phyloP scores from a whole-genome alignment of 1,139 yeast species.

The Debaryomycetaceae sp. region DNA sequence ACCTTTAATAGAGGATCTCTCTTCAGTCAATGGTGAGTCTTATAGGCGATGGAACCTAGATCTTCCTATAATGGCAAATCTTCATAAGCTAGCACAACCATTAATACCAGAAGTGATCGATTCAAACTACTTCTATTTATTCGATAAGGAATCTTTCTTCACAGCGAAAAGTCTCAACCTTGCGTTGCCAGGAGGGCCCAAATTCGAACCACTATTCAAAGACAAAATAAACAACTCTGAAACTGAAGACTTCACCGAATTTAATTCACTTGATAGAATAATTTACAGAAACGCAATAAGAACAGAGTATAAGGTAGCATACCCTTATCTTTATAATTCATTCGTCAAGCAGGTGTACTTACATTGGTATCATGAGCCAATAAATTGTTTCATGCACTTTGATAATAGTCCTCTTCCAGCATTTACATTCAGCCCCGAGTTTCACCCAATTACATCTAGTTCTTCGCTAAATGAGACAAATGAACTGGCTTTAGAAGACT shows the following conservation, averaged over 20 bases:
- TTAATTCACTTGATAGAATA: conserved; percentile 82
- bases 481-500: conserved; percentile 32
- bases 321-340: conserved; percentile 81
- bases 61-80: conserved; percentile 58
- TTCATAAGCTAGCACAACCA: conserved; percentile 68
- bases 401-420: conserved; percentile 55
- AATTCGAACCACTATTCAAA: conserved; percentile 83
- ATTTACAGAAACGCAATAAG: conserved; percentile 74
- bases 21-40: conserved; percentile 67
- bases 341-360: conserved; percentile 63
- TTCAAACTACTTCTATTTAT: conserved; percentile 61
- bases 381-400: conserved; percentile 41
- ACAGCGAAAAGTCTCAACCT: conserved; percentile 89
- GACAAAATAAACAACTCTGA: conserved; percentile 55
- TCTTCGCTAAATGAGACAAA: conserved; percentile 12
- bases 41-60: conserved; percentile 71
- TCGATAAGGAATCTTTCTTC: conserved; percentile 73
- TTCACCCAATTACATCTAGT: conserved; percentile 54
- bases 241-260: conserved; percentile 80
- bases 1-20: conserved; percentile 61
- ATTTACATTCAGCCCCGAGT: conserved; percentile 51
- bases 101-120: conserved; percentile 57
- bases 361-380: conserved; percentile 62
- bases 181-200: conserved; percentile 94
- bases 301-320: conserved; percentile 84